These are phyloP conservation scores for Coemansia sp. DNA, from an alignment of 192 early-diverging fungal species.

Conservation along the genomic window DNA sequence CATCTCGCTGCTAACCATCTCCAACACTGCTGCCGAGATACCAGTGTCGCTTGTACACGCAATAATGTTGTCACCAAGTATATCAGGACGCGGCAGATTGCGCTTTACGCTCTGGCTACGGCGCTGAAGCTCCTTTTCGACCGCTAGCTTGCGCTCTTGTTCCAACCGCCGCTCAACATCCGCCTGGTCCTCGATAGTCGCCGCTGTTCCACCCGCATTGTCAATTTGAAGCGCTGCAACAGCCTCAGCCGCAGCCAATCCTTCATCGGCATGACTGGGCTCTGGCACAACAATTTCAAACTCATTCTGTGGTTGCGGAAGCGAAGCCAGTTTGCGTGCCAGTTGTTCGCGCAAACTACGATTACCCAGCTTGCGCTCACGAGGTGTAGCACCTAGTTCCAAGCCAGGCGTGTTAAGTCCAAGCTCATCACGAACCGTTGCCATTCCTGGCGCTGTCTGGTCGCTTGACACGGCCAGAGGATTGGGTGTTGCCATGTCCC, in stretches of 20 bases:
- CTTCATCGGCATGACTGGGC: slow-evolving; percentile 10
- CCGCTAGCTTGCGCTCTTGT: slow-evolving; percentile 53
- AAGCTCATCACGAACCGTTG: slow-evolving; percentile 63
- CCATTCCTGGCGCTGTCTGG: slow-evolving; percentile 57
- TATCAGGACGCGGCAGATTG: slow-evolving; percentile 71
- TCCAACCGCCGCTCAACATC: slow-evolving; percentile 66
- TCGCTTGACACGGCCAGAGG: slow-evolving; percentile 54
- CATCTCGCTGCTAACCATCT: slow-evolving; percentile 72
- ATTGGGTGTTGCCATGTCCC: slow-evolving; percentile 75
- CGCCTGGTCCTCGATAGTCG: slow-evolving; percentile 66
- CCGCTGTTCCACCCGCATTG: slow-evolving; percentile 9
- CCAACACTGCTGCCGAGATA: slow-evolving; percentile 49
- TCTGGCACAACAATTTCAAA: slow-evolving; percentile 90
- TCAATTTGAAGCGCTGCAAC: slow-evolving; percentile 19
- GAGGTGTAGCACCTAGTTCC: slow-evolving; percentile 64
- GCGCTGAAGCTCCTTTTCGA: slow-evolving; percentile 54
- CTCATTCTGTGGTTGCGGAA: slow-evolving; percentile 91
- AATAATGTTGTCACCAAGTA: slow-evolving; percentile 14
- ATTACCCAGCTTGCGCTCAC: slow-evolving; percentile 56
- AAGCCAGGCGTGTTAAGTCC: slow-evolving; percentile 57
- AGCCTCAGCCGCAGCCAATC: slow-evolving; percentile 15
- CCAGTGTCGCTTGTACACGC: slow-evolving; percentile 14
- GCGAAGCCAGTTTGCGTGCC: slow-evolving; percentile 60
- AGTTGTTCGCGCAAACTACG: slow-evolving; percentile 68
- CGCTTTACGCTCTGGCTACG: slow-evolving; percentile 77